These are phyloP conservation scores for Jamesozyma jinghongensis DNA, from an alignment of 805 yeast genomes.

Conservation along the genomic window DNA sequence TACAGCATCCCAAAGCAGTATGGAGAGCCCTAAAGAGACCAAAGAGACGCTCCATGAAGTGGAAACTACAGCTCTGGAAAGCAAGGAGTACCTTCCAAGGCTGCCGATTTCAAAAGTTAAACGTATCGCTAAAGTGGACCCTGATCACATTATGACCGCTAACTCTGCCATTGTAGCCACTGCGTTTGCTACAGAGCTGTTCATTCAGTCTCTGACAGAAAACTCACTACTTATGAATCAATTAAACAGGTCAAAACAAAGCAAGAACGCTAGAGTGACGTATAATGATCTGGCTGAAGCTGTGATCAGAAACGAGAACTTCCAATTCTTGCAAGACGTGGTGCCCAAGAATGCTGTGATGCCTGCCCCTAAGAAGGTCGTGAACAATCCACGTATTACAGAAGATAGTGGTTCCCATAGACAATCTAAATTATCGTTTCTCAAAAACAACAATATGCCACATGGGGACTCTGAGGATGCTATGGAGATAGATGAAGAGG, in stretches of 20 bases:
- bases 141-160: slow-evolving; percentile 19
- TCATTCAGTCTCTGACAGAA: slow-evolving; percentile 22
- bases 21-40: too few species aligned
- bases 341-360: slow-evolving; percentile 10
- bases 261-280: slow-evolving; percentile 10
- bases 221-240: slow-evolving; percentile 18
- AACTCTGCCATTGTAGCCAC: slow-evolving; percentile 23
- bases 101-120: slow-evolving; percentile 25
- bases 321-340: slow-evolving; percentile 21
- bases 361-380: background rate
- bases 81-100: slow-evolving; percentile 1
- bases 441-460: background rate
- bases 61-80: background rate
- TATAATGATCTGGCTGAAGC: slow-evolving; percentile 20
- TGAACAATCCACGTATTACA: background rate
- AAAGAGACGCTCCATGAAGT: background rate
- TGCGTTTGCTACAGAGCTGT: slow-evolving; percentile 25
- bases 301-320: slow-evolving; percentile 15
- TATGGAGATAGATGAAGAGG: background rate
- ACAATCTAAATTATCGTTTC: slow-evolving; percentile 2
- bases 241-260: slow-evolving; percentile 4
- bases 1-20: too few species aligned
- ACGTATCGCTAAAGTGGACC: slow-evolving; percentile 23
- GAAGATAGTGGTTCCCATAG: slow-evolving; percentile 1
- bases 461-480: background rate